Percentiles rank a stretch among this genome's conserved stretches.
Evolutionary conservation across 306 rosid genomes (phyloP).

Genomic region (Bauhinia variegata): DNA sequence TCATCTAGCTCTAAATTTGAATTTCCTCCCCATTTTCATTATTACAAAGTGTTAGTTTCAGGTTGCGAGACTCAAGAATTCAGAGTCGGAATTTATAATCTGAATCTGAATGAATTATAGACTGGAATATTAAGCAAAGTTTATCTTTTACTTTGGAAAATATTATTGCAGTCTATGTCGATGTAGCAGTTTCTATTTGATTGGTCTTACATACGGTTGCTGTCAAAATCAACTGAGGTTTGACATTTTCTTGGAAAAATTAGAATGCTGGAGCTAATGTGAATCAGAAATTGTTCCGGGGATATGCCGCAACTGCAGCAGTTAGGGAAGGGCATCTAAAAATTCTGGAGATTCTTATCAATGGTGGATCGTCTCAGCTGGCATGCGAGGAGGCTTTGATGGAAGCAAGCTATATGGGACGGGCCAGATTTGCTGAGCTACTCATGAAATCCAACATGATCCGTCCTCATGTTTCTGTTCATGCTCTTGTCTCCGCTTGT

Average conservation of each 20-base stretch:
- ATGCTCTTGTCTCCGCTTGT: conserved; percentile 64
- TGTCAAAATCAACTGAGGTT: conserved; percentile 2
- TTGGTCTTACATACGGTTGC: too few species aligned
- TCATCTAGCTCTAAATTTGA: conserved; percentile 1
- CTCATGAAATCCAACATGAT: conserved; percentile 61
- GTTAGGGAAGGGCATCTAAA: conserved; percentile 57
- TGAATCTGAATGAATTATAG: too few species aligned
- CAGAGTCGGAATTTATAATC: too few species aligned
- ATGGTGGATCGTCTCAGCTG: conserved; percentile 57
- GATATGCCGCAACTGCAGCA: conserved; percentile 63
- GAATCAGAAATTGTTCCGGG: conserved; percentile 60
- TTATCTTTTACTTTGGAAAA: too few species aligned
- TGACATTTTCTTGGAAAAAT: conserved; percentile 13
- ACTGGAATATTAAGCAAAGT: too few species aligned
- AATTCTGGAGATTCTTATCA: conserved; percentile 55
- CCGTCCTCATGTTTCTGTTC: conserved; percentile 52
- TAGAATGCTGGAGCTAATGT: conserved; percentile 63
- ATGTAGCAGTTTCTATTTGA: too few species aligned
- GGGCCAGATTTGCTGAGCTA: conserved; percentile 49
- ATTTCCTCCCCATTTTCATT: background rate
- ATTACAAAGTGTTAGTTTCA: too few species aligned
- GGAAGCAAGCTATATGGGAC: conserved; percentile 64
- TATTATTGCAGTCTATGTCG: too few species aligned
- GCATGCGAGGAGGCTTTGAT: conserved; percentile 75
- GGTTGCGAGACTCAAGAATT: too few species aligned